Percentiles rank a stretch among this genome's conserved stretches.
Conservation (phyloP, 352 stramenopile genomes). For the Phytophthora meadii region DNA sequence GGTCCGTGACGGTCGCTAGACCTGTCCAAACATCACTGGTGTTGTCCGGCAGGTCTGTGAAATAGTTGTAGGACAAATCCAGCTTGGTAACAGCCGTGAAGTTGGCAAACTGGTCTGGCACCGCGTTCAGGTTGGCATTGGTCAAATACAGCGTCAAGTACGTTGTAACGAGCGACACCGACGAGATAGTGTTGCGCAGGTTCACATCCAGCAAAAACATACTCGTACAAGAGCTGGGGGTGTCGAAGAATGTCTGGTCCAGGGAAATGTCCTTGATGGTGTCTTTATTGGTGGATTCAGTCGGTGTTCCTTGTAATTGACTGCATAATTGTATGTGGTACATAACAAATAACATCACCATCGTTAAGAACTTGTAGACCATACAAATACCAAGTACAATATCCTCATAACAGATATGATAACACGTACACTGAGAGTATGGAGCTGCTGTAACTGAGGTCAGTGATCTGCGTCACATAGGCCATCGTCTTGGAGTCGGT, state of each 20-base stretch:
- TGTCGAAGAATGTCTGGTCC: constrained; percentile 66
- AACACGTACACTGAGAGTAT: constrained; percentile 54
- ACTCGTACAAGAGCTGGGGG: constrained; percentile 35
- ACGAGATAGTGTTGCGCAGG: constrained; percentile 41
- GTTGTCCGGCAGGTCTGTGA: constrained; percentile 47
- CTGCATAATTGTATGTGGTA: constrained; percentile 18
- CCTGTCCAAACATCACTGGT: constrained; percentile 38
- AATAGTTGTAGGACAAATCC: constrained; percentile 61
- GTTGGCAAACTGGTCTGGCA: constrained; percentile 46
- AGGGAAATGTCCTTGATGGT: constrained; percentile 55
- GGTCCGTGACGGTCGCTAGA: constrained; percentile 41
- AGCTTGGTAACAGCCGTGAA: constrained; percentile 41
- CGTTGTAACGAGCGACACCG: constrained; percentile 35
- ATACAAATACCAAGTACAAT: constrained; percentile 11
- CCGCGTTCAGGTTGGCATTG: constrained; percentile 55
- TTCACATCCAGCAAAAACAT: constrained; percentile 52
- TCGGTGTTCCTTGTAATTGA: constrained; percentile 41
- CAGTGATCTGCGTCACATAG: constrained; percentile 55
- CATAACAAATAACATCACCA: constrained; percentile 11
- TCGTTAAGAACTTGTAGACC: constrained; percentile 1
- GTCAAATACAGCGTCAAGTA: constrained; percentile 44
- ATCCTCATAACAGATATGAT: constrained; percentile 2
- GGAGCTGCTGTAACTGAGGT: constrained; percentile 40
- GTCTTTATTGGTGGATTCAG: constrained; percentile 37
- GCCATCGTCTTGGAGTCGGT: constrained; percentile 45